These are phyloP conservation scores for Calonectria pteridis DNA, from an alignment of 2,329 filamentous ascomycete species.

Conservation along the genomic window DNA sequence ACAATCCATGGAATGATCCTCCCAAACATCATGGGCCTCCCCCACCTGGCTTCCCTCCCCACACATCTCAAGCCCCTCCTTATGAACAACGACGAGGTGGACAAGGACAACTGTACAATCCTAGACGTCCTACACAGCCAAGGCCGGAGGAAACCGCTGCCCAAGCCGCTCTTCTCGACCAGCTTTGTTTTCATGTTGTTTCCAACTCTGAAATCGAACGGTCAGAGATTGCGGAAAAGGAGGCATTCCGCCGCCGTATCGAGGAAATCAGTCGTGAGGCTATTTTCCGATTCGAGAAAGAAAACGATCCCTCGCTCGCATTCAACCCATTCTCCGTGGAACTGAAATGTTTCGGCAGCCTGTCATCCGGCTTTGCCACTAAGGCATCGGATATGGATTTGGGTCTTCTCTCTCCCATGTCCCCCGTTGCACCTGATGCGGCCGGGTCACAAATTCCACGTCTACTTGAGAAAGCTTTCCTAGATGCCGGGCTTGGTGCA, in stretches of 20 bases:
- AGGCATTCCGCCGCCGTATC: conserved; percentile 74
- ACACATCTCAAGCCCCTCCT: conserved; percentile 12
- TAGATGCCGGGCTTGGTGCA: conserved; percentile 80
- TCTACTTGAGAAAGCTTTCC: conserved; percentile 79
- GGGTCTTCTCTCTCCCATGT: conserved; percentile 76
- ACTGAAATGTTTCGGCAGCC: conserved; percentile 84
- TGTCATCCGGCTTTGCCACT: conserved; percentile 87
- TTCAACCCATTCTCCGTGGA: conserved; percentile 71
- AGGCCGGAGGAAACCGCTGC: conserved; percentile 60
- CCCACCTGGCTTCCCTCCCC: conserved; percentile 15
- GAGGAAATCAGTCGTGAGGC: conserved; percentile 73
- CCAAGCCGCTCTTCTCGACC: conserved; percentile 64
- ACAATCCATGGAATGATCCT: conserved; percentile 39
- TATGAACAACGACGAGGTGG: conserved; percentile 29
- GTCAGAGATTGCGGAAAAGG: conserved; percentile 76
- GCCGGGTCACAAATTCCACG: conserved; percentile 76
- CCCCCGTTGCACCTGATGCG: conserved; percentile 65
- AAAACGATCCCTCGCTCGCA: conserved; percentile 52
- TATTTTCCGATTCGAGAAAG: conserved; percentile 65
- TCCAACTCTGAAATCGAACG: conserved; percentile 71
- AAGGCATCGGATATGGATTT: conserved; percentile 94
- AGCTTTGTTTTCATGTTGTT: conserved; percentile 59
- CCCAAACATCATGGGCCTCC: conserved; percentile 40
- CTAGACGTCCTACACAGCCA: conserved; percentile 45
- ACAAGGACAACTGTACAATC: conserved; percentile 35